phyloP scores from a whole-genome alignment of 805 yeast genomes.

The Candida berthetii region DNA sequence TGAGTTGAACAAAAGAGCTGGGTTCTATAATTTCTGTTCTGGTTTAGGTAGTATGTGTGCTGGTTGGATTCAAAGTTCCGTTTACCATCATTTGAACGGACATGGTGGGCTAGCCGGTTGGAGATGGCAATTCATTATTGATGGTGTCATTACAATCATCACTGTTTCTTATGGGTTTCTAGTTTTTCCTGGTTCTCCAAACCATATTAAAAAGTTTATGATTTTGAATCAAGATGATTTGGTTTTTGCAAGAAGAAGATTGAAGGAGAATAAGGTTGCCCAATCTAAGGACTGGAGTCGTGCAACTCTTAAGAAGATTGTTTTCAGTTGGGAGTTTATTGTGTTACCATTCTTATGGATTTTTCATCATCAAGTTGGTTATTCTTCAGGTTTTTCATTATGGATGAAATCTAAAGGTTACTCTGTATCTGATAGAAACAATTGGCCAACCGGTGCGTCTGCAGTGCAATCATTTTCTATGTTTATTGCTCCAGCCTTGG shows the following conservation, averaged over 20 bases:
- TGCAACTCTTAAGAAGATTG: not conserved
- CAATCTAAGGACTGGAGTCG: not conserved
- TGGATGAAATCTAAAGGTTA: slow-evolving; percentile 1
- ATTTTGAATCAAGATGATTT: not conserved
- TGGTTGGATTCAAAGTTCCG: slow-evolving; percentile 55
- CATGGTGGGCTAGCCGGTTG: slow-evolving; percentile 50
- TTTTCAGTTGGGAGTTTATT: not conserved
- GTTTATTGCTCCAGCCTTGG: slow-evolving; percentile 1
- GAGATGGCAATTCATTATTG: slow-evolving; percentile 48
- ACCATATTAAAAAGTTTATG: slow-evolving; percentile 18
- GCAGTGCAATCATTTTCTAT: slow-evolving; percentile 1
- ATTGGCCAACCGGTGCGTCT: slow-evolving; percentile 3
- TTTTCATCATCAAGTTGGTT: slow-evolving; percentile 2
- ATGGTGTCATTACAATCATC: not conserved
- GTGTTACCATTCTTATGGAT: slow-evolving; percentile 2
- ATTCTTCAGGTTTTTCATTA: not conserved
- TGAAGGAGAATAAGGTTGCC: not conserved
- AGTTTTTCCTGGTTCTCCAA: slow-evolving; percentile 30
- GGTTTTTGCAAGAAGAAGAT: not conserved
- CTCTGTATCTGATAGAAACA: slow-evolving; percentile 3
- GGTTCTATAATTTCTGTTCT: not conserved
- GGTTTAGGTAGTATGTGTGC: slow-evolving; percentile 41
- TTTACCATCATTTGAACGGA: slow-evolving; percentile 40
- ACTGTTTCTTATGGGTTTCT: not conserved
- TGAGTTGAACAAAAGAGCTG: slow-evolving; percentile 25